phyloP scores from a whole-genome alignment of 225 moss, liverwort and hornwort species.

The Climacium dendroides region DNA sequence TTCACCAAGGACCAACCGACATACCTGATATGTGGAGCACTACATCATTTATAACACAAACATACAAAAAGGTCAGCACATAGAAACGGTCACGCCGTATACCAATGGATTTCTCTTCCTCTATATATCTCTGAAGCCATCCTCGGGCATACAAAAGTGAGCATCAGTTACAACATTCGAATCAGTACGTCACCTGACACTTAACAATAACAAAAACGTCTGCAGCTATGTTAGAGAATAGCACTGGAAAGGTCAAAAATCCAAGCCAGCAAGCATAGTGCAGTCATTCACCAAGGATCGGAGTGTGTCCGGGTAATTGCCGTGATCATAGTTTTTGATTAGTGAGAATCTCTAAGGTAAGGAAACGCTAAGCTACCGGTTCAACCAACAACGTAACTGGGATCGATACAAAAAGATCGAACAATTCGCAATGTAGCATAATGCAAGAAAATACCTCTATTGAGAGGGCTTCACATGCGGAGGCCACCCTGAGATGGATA shows the following conservation, averaged over 20 bases:
- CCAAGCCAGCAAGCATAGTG: background rate
- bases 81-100: background rate
- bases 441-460: conserved; percentile 52
- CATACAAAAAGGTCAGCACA: too few relatives aligned
- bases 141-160: background rate
- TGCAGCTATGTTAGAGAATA: background rate
- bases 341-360: background rate
- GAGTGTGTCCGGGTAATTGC: background rate
- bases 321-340: background rate
- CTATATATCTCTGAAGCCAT: background rate
- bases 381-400: background rate
- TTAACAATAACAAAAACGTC: background rate
- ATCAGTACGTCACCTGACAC: background rate
- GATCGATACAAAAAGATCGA: conserved; percentile 12
- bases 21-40: background rate
- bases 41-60: too few relatives aligned
- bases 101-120: background rate
- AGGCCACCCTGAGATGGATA: conserved; percentile 16
- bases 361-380: background rate
- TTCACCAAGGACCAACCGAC: too few relatives aligned
- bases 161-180: background rate
- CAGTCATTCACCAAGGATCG: background rate
- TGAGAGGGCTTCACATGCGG: conserved; percentile 36
- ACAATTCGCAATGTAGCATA: conserved; percentile 29
- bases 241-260: background rate